These are phyloP conservation scores for Thielaviopsis musarum DNA, from an alignment of 2,329 filamentous ascomycete genomes.

Conservation along the genomic window DNA sequence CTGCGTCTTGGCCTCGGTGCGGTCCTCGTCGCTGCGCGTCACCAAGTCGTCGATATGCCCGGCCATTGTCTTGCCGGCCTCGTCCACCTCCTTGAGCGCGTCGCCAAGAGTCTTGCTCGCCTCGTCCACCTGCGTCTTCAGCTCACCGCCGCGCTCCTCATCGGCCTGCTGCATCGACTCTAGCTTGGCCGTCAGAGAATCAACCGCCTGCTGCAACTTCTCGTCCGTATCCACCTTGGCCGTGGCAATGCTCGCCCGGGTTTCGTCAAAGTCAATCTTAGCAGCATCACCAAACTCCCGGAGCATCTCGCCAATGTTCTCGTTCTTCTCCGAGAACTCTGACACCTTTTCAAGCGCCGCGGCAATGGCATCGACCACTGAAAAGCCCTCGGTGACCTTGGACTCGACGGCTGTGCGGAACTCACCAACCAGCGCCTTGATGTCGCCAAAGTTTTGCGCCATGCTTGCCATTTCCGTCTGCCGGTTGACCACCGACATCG, in stretches of 20 bases:
- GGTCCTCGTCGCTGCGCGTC: slow-evolving; percentile 56
- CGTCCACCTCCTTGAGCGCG: slow-evolving; percentile 69
- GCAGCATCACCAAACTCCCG: slow-evolving; percentile 59
- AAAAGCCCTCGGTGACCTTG: slow-evolving; percentile 60
- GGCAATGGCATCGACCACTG: slow-evolving; percentile 53
- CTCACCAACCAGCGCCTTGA: slow-evolving; percentile 61
- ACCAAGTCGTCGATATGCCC: slow-evolving; percentile 66
- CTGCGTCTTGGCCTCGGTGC: slow-evolving; percentile 57
- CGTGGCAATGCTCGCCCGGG: slow-evolving; percentile 61
- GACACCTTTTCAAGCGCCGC: slow-evolving; percentile 5
- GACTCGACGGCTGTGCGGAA: slow-evolving; percentile 60
- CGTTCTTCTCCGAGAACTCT: slow-evolving; percentile 36
- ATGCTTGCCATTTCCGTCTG: slow-evolving; percentile 70
- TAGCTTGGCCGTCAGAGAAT: slow-evolving; percentile 33
- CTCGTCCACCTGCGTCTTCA: slow-evolving; percentile 72
- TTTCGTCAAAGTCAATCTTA: slow-evolving; percentile 75
- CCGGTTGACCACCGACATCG: slow-evolving; percentile 66
- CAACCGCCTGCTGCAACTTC: slow-evolving; percentile 46
- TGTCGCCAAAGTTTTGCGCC: slow-evolving; percentile 59
- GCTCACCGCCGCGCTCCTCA: slow-evolving; percentile 30
- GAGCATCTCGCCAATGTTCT: slow-evolving; percentile 42
- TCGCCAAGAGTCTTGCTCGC: slow-evolving; percentile 68
- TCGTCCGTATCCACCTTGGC: slow-evolving; percentile 72
- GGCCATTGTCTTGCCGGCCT: slow-evolving; percentile 77
- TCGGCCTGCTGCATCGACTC: not conserved